Evolutionary conservation across 2,329 filamentous ascomycete genomes (phyloP).

Genomic region (Aureobasidium mangrovei): DNA sequence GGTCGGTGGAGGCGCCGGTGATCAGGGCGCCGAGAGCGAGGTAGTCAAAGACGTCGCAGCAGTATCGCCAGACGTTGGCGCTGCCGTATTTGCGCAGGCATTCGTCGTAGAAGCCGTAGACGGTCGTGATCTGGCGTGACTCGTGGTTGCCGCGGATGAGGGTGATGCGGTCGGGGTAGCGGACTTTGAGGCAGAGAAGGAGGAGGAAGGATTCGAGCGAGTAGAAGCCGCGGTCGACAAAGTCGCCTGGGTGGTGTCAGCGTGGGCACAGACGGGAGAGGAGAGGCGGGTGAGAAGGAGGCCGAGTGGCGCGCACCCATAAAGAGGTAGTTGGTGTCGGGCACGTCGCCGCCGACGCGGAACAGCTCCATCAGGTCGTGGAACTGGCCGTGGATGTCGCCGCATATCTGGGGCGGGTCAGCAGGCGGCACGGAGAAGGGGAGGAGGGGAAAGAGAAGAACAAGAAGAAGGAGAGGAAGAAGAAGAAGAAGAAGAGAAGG

Average conservation of each 20-base stretch:
- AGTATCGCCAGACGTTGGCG: conserved; percentile 89
- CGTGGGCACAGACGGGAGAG: no score
- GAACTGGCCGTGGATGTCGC: conserved; percentile 94
- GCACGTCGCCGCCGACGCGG: conserved; percentile 83
- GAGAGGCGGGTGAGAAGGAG: no score
- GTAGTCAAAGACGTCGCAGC: conserved; percentile 97
- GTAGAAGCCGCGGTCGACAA: conserved; percentile 96
- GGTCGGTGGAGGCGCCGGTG: conserved; percentile 65
- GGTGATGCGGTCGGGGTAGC: conserved; percentile 94
- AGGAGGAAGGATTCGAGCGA: conserved; percentile 94
- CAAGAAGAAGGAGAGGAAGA: neutral
- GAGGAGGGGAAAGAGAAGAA: neutral
- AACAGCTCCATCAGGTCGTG: conserved; percentile 97
- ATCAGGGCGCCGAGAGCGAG: conserved; percentile 83
- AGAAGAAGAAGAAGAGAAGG: neutral
- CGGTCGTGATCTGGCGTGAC: conserved; percentile 91
- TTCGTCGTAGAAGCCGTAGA: conserved; percentile 98
- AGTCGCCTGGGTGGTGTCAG: conserved; percentile 58
- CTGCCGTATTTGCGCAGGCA: conserved; percentile 93
- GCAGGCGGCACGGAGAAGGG: neutral
- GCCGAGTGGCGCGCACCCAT: conserved; percentile 58
- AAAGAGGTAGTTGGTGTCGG: conserved; percentile 93
- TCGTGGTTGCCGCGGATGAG: conserved; percentile 77
- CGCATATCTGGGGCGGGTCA: conserved; percentile 61
- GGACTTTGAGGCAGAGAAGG: conserved; percentile 89